Evolutionary conservation across 2,329 filamentous ascomycete genomes (phyloP), one percentile per base, ranked within the genome.

Genomic region (Xylaria sp.): DNA sequence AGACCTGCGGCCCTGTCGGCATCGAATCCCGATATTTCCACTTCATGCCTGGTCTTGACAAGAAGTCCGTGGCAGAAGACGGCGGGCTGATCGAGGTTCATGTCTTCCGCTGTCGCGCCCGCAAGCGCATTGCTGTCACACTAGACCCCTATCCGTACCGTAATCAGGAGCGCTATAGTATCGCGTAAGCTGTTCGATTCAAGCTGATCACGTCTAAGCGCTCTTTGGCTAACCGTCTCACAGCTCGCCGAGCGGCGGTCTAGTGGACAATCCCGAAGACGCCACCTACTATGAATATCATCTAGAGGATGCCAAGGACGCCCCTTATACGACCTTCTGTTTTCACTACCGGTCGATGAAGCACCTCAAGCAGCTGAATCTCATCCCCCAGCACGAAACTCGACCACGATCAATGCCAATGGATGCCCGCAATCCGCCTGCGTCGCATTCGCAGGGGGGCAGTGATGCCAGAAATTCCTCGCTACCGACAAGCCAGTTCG

Each of bases 281-380:
- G 73, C 76, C 9, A 74, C 67, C 9, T 84, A 75, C 65, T 84
- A 80, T 60, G 74, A 82, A 57, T 86, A 78, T 69, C 67, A 74
- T 40, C 69, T 85, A 2, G 63, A 76, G 19, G 83, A 85, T 51
- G 66, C 79, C 0, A 79, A 74, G 49, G 76, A 83, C 40, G 71
- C 66, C 1, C 83, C 83, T 0, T 84, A 77, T 57, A 77, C 76
- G 4, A 76, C 74, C 0, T 85, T 85, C 55, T 74, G 74, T 21
- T 82, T 85, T 56, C 79, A 85, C 54, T 85, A 85, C 58, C 76
- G 82, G 24, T 81, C 78, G 6, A 78, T 75, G 76, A 70, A 74
- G 8, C 76, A 75, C 49, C 74, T 86, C 9, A 63, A 71, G 7
- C 67, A 74, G 26, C 71, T 84, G 8, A 79, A 78, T 48, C 67